Evolutionary conservation across 2,329 filamentous ascomycete genomes (phyloP), one percentile per base, ranked within the genome.

Genomic region (Blastomyces parvus): DNA sequence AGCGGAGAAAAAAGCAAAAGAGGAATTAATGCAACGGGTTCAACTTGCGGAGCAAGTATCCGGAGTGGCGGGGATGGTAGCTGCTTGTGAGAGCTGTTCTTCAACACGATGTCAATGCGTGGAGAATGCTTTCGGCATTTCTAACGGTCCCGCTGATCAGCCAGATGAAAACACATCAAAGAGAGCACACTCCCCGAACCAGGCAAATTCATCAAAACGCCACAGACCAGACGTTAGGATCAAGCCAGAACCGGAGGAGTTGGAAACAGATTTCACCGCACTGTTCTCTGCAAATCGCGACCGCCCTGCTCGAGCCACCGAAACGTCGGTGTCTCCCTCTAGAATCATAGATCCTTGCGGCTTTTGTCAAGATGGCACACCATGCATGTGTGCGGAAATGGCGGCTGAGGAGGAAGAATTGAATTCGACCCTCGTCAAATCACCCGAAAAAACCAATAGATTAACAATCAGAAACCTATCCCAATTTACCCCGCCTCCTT

Each of bases 341-440:
- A 71, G 75, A n/a, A 78, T 83, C 5, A 82, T 84, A 66, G 89
- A 93, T 69, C 83, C 84, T 25, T 94, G 90, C 73, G 90, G 90
- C 7, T 94, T 94, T 77, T 94, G 90, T 75, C 85, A 87, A 66
- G 88, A 92, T 64, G 89, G 88, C 4, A 91, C 88, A 0, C 90
- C 90, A 69, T 94, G 90, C 71, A 86, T 91, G 67, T 94, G 90
- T 74, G 89, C 89, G 30, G 89, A 92, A 67, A 80, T 82, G 76
- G 77, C 78, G 2, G 77, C 77, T 8, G 78, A 79, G 64, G 73
- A 79, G 64, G 73, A 74, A 67, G 73, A 74, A 66, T 70, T 62
- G 70, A 65, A 73, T 66, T 64, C 71, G 65, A 67, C 61, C 33
- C 22, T 8, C 40, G 40, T n/a, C 25, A 83, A 73, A 81, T 78